phyloP scores from a whole-genome alignment of 345 rosid genomes.

The Garcia nutans region DNA sequence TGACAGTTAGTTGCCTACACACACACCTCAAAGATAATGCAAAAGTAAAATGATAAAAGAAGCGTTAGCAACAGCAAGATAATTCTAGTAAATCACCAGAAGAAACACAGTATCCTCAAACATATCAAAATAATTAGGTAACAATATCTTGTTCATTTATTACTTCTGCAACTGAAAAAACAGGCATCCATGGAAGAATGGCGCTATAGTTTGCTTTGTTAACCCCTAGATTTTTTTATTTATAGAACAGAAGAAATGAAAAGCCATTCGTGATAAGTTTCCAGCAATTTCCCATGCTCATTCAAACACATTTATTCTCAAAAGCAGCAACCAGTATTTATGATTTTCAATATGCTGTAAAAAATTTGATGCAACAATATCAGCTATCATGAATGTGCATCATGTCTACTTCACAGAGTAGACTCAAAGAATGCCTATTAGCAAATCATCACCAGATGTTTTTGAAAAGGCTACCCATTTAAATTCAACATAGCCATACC shows the following conservation, averaged over 20 bases:
- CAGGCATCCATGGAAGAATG: too few relatives aligned
- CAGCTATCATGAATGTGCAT: background rate
- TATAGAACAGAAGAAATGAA: too few relatives aligned
- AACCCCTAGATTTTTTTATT: background rate
- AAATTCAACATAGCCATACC: background rate
- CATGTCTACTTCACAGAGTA: background rate
- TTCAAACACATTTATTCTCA: background rate
- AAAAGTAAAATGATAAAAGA: too few relatives aligned
- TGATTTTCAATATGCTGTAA: background rate
- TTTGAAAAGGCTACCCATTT: background rate
- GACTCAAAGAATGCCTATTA: background rate
- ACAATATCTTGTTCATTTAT: too few relatives aligned
- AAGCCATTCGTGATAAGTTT: background rate
- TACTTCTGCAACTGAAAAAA: too few relatives aligned
- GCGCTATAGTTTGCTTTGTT: background rate
- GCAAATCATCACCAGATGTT: background rate
- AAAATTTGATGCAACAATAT: background rate
- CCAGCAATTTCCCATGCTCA: background rate
- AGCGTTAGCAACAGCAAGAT: background rate
- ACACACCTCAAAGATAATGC: too few relatives aligned
- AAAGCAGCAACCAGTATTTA: background rate
- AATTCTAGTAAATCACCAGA: too few relatives aligned
- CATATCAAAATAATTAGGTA: too few relatives aligned
- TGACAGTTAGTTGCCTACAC: too few relatives aligned
- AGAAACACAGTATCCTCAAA: too few relatives aligned